phyloP scores from a whole-genome alignment of 2,329 filamentous ascomycete species.

The Cladorrhinum sp. region DNA sequence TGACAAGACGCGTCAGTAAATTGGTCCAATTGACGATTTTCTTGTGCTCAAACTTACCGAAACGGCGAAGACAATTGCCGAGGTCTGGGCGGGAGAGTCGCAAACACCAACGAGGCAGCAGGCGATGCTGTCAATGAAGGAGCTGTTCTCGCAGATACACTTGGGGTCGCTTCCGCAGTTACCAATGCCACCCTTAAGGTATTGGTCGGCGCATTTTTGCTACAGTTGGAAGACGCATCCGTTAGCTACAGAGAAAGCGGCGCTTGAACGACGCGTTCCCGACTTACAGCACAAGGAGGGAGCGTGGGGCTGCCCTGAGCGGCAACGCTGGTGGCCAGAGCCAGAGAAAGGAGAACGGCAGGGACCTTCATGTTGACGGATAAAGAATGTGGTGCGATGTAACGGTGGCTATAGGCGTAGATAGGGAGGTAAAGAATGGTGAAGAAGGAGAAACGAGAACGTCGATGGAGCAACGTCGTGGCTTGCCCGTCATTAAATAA shows the following conservation, averaged over 20 bases:
- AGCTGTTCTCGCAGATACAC: slow-evolving; percentile 43
- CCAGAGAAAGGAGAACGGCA: slow-evolving; percentile 43
- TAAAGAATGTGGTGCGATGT: not conserved
- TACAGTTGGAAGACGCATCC: slow-evolving; percentile 16
- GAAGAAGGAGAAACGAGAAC: not conserved
- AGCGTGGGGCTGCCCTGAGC: slow-evolving; percentile 45
- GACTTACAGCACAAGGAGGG: slow-evolving; percentile 55
- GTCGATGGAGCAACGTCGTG: not conserved
- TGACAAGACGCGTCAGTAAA: not conserved
- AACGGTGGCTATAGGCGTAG: slow-evolving; percentile 6
- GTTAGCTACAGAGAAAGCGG: slow-evolving; percentile 9
- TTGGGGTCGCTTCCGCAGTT: slow-evolving; percentile 35
- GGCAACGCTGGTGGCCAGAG: slow-evolving; percentile 51
- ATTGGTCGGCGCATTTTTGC: slow-evolving; percentile 33
- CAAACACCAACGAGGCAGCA: slow-evolving; percentile 37
- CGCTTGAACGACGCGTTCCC: not conserved
- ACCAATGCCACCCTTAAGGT: slow-evolving; percentile 33
- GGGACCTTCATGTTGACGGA: slow-evolving; percentile 42
- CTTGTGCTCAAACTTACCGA: slow-evolving; percentile 23
- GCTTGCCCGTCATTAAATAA: not conserved
- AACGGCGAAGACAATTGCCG: slow-evolving; percentile 33
- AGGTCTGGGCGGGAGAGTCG: slow-evolving; percentile 29
- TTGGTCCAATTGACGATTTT: not conserved
- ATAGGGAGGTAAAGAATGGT: not conserved
- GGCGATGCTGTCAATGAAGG: slow-evolving; percentile 40